Base-by-base conservation (phyloP, 2,329 filamentous ascomycete species). In the Alternaria angustiovoidea region DNA sequence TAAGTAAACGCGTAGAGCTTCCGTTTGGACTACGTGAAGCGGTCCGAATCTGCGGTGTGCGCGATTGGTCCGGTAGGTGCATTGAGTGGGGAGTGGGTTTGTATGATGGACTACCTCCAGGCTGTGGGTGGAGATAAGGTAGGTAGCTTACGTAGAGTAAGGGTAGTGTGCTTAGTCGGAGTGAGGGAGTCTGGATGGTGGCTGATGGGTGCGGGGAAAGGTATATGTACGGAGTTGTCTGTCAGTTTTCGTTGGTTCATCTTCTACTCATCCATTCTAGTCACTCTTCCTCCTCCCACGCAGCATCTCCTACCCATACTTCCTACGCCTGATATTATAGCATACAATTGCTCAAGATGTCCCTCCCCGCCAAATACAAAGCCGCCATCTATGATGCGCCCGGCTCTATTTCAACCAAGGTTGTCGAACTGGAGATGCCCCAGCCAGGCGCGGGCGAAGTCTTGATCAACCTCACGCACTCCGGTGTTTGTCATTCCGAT, bases 401-500 rank as follows among this genome's bases (percentile, higher is more conserved):
- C 0, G 88, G 88, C 49, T 84, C 81, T 3, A 83, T 90, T 61
- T 89, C 87, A 2, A 89, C 87, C 7, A 88, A 89, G 74, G 78
- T 90, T 47, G 84, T 86, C 59, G 86, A 87, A 60, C 75, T 90
- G 48, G 87, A 90, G 65, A 88, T 86, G 39, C 88, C 88, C 3
- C 86, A 89, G 73, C 88, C 88, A 3, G 87, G 86, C 2, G 74
- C 83, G 0, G 88, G 88, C 58, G 84, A 91, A 71, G 86, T 90
- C 5, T 76, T 90, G 54, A 82, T 90, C 64, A 87, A 88, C 64
- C 73, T 89, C 38, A 86, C 88, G 4, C 87, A 89, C 70, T 86
- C 86, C 0, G 88, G 88, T 51, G 87, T 90, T 46, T 90, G 88
- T 76, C 88, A 90, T 72, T 87, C 84, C 2, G 88, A 90, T 69